A percentile compares a stretch with the other conserved stretches of the same genome.
phyloP scores from a whole-genome alignment of 2,329 filamentous ascomycete genomes.

The Pseudovirgaria hyperparasitica region DNA sequence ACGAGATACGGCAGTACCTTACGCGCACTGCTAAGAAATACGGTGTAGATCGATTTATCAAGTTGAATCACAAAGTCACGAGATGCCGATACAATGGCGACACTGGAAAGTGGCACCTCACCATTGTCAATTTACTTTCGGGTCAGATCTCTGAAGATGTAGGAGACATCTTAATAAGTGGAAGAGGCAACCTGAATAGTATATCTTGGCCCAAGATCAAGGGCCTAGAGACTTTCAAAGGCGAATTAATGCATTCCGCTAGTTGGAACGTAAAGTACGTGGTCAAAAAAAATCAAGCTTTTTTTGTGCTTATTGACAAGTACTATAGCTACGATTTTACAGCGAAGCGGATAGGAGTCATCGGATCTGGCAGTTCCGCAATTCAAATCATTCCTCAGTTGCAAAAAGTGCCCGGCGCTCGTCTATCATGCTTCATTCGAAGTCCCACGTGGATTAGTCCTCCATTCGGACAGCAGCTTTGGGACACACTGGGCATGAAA shows the following conservation, averaged over 20 bases:
- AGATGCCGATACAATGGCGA: slow-evolving; percentile 20
- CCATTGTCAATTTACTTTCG: slow-evolving; percentile 18
- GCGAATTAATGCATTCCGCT: slow-evolving; percentile 23
- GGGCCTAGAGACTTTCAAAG: slow-evolving; percentile 17
- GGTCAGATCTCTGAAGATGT: slow-evolving; percentile 14
- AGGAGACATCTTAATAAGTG: slow-evolving; percentile 18
- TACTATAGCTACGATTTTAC: slow-evolving; percentile 16
- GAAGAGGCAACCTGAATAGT: slow-evolving; percentile 19
- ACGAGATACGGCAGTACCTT: slow-evolving; percentile 26
- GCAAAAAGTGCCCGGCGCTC: slow-evolving; percentile 19
- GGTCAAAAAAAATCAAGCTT: not conserved
- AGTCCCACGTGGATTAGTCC: slow-evolving; percentile 25
- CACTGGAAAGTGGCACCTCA: slow-evolving; percentile 23
- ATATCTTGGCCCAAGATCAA: slow-evolving; percentile 21
- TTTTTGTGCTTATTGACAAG: not conserved
- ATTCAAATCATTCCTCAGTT: slow-evolving; percentile 29
- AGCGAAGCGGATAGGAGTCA: slow-evolving; percentile 21
- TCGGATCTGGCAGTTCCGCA: slow-evolving; percentile 23
- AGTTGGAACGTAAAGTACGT: slow-evolving; percentile 20
- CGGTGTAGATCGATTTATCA: slow-evolving; percentile 23
- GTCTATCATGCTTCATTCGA: slow-evolving; percentile 18
- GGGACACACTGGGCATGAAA: slow-evolving; percentile 21
- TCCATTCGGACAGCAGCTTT: slow-evolving; percentile 16
- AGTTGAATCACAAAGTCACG: slow-evolving; percentile 21
- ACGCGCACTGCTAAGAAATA: slow-evolving; percentile 21